A percentile compares a stretch with the other conserved stretches of the same genome.
phyloP scores from a whole-genome alignment of 2,329 filamentous ascomycete species.

The Fusarium circinatum region DNA sequence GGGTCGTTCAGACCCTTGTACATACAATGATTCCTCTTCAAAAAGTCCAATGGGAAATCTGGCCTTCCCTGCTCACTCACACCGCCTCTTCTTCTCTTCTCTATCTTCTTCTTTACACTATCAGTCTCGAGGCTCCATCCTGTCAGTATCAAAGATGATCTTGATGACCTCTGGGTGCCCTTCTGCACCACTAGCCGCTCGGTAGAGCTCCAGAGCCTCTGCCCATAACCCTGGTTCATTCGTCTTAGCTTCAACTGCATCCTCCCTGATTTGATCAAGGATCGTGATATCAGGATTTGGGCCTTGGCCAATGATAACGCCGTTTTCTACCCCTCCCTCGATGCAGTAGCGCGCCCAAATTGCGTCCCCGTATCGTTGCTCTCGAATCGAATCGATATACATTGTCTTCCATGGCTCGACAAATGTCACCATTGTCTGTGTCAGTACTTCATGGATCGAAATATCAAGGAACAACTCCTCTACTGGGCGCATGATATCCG shows the following conservation, averaged over 20 bases:
- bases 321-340: neutral
- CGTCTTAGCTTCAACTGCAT: neutral
- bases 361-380: neutral
- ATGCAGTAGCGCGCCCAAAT: neutral
- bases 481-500: neutral
- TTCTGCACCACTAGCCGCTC: neutral
- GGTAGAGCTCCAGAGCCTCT: neutral
- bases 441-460: neutral
- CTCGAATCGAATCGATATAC: neutral
- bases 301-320: neutral
- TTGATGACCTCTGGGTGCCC: neutral
- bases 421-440: neutral
- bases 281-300: neutral
- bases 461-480: neutral
- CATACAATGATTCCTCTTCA: neutral
- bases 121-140: neutral
- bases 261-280: neutral
- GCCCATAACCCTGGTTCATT: neutral
- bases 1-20: too few species aligned
- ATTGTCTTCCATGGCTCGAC: neutral
- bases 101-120: neutral
- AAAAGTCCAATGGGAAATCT: neutral
- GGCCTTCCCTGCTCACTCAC: neutral
- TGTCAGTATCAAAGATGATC: neutral
- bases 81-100: neutral